Base-by-base conservation (phyloP, 176 grass and related monocot species). In the Canna indica region DNA sequence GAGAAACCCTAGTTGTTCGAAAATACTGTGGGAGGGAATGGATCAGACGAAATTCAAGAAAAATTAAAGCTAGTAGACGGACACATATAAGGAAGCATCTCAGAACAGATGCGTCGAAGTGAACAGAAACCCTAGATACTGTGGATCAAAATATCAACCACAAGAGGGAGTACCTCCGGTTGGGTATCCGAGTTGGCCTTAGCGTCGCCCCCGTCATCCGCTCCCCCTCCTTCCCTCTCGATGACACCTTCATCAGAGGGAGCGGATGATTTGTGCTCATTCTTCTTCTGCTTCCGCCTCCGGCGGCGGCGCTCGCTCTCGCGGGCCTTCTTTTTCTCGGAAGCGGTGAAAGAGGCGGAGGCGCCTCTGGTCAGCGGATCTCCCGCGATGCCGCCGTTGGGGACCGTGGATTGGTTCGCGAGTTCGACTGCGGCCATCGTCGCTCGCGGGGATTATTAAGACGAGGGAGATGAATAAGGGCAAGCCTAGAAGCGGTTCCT, bases 221-320 rank as follows among this genome's bases (percentile, higher is more conserved):
- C 30, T 7, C 61, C 85, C 6, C 47, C 70, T 8, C 22, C 42
- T 1, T 20, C 27, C 5, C 58, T 70, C 15, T 7, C 6, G 3
- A 56, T 70, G 13, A 24, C 59, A 22, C 13, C 29, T 1, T 44
- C 58, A 28, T 68, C 67, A 16, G 67, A 5, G 25, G 59, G 45
- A 17, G 76, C 54, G 0, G 82, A 29, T 0, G 76, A 12, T 27
- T 82, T 81, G 2, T 18, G 36, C 28, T 73, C 34, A 61, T 50
- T 88, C 86, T 82, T 88, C 79, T 88, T 88, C 79, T 85, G 86
- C 76, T 88, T 85, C 35, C 86, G 76, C 3, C 86, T 64, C 22
- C 79, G 79, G 45, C 79, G 82, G 24, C 82, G 75, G 35, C 82
- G 82, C 14, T 88, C 86, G 73, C 79, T 85, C 72, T 82, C 86